Conservation (phyloP, 768 basidiomycete genomes). For the Dendrothele bispora region DNA sequence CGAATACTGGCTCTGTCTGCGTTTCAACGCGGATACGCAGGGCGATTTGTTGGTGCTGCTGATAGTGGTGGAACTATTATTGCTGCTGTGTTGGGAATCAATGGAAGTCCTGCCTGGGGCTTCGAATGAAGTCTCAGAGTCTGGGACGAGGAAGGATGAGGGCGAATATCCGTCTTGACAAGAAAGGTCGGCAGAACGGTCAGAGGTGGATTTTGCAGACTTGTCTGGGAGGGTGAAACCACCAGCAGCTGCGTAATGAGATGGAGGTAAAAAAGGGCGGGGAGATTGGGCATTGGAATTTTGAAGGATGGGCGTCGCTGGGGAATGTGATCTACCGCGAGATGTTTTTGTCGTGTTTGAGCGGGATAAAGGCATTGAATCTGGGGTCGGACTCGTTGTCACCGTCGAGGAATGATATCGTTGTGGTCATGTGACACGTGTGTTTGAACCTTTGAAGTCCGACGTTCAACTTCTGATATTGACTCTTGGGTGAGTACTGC, state of each 20-base stretch:
- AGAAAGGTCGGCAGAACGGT: conserved; percentile 7
- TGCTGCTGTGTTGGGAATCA: not conserved
- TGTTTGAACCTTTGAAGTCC: too few relatives aligned
- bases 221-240: conserved; percentile 26
- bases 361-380: conserved; percentile 14
- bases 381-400: too few relatives aligned
- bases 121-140: conserved; percentile 33
- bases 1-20: conserved; percentile 43
- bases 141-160: conserved; percentile 16
- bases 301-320: conserved; percentile 31
- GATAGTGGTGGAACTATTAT: not conserved
- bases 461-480: too few relatives aligned
- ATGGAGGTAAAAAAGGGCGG: conserved; percentile 49
- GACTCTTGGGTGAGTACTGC: too few relatives aligned
- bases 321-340: conserved; percentile 43
- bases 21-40: conserved; percentile 16
- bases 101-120: conserved; percentile 16
- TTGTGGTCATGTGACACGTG: too few relatives aligned
- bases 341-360: conserved; percentile 16
- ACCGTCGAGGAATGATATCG: too few relatives aligned
- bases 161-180: conserved; percentile 18
- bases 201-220: not conserved
- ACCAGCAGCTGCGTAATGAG: conserved; percentile 56
- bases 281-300: conserved; percentile 25
- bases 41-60: conserved; percentile 10